These are phyloP conservation scores for Yamadazyma oceani DNA, from an alignment of 1,139 yeast genomes.

Conservation along the genomic window DNA sequence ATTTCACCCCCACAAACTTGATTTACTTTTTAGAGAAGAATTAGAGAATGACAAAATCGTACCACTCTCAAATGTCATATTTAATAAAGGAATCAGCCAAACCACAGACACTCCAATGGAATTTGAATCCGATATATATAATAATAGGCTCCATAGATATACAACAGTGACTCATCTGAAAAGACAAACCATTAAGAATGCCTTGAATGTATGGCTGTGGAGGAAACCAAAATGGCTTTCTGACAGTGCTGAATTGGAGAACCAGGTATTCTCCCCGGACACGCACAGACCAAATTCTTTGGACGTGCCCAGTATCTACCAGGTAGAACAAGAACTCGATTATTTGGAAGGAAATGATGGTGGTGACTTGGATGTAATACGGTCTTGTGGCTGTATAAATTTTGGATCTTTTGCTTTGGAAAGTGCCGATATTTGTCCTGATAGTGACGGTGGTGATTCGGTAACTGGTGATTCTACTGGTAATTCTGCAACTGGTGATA, in stretches of 20 bases:
- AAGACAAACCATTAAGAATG: constrained; percentile 3
- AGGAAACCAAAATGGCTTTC: constrained; percentile 1
- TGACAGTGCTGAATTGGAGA: constrained; percentile 21
- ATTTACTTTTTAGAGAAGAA: constrained; percentile 10
- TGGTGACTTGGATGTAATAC: background rate
- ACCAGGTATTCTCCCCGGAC: constrained; percentile 27
- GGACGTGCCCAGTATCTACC: constrained; percentile 26
- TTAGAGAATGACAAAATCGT: constrained; percentile 15
- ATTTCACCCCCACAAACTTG: constrained; percentile 6
- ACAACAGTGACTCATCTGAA: background rate
- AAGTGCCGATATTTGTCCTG: too few species aligned
- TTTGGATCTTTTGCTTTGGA: too few species aligned
- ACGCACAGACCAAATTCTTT: constrained; percentile 23
- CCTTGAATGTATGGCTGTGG: constrained; percentile 7
- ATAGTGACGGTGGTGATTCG: too few species aligned
- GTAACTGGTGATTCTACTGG: too few species aligned
- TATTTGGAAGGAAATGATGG: too few species aligned
- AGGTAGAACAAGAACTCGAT: constrained; percentile 14
- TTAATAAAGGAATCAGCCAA: constrained; percentile 6
- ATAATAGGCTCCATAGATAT: background rate
- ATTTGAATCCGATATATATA: background rate
- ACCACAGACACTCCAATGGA: background rate
- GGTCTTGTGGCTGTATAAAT: background rate
- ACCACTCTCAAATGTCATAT: constrained; percentile 15
- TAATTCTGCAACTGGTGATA: too few species aligned